Percentiles rank a stretch among this genome's conserved stretches.
These are phyloP conservation scores for Plantago elongata DNA, from an alignment of 257 asterid species.

Conservation along the genomic window DNA sequence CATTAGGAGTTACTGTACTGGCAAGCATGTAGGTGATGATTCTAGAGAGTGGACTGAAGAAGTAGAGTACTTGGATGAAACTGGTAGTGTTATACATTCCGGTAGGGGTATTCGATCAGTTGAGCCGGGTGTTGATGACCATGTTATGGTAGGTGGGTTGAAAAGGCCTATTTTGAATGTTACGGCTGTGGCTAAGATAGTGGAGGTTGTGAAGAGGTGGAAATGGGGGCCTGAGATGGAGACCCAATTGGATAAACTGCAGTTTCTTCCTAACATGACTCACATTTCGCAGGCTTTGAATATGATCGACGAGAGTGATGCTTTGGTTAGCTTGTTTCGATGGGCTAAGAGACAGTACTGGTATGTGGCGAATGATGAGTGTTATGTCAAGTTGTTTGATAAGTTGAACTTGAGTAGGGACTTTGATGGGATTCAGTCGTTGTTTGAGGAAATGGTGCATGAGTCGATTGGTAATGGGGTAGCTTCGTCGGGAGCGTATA, in stretches of 20 bases:
- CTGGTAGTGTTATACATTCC: conserved; percentile 78
- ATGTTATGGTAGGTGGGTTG: conserved; percentile 78
- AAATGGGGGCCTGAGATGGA: conserved; percentile 73
- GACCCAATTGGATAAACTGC: conserved; percentile 16
- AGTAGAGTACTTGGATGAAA: conserved; percentile 75
- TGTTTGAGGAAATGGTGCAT: conserved; percentile 82
- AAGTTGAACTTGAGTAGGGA: conserved; percentile 65
- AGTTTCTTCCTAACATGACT: conserved; percentile 48
- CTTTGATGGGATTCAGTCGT: conserved; percentile 73
- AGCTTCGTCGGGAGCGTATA: conserved; percentile 48
- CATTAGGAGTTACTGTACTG: conserved; percentile 13
- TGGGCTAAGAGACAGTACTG: conserved; percentile 92
- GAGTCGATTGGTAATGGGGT: conserved; percentile 46
- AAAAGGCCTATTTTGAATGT: conserved; percentile 77
- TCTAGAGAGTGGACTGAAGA: conserved; percentile 73
- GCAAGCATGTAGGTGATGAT: conserved; percentile 5
- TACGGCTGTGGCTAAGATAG: conserved; percentile 83
- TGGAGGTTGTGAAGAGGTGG: conserved; percentile 92
- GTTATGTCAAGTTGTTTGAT: conserved; percentile 64
- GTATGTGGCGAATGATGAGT: conserved; percentile 68
- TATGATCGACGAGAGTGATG: conserved; percentile 69
- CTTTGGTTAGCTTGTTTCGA: conserved; percentile 68
- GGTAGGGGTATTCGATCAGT: conserved; percentile 88
- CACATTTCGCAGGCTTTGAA: conserved; percentile 78
- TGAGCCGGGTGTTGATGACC: conserved; percentile 84